Evolutionary conservation across 805 yeast genomes (phyloP), one percentile per base, ranked within the genome.

Genomic region (Naumovozyma castellii): DNA sequence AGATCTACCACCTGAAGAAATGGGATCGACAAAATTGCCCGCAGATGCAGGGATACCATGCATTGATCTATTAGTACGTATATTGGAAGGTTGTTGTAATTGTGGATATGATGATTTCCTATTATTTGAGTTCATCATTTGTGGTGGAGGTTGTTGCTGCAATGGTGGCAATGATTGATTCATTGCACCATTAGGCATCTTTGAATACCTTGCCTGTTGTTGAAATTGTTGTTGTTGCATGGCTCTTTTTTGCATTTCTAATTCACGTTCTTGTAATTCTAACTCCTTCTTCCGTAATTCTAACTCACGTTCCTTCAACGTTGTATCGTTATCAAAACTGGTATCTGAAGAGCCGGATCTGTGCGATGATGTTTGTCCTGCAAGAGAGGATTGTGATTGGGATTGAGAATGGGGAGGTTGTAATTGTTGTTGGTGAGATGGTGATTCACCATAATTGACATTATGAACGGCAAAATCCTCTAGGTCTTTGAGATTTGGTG

Each of bases 191-290:
- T 29, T 12, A 9, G 13, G 14, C 32, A 12, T 29, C 5, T 9
- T 12, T 8, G 32, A 29, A 29, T 29, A 29, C 13, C 32, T 29
- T 30, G 27, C 40, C 10, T 36, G 47, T 35, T 42, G 50, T 31
- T n/a, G n/a, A n/a, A n/a, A n/a, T 32, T 40, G 33, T 15, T 46
- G 51, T 33, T 49, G 50, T 39, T 53, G 54, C 12, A 54, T 50
- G 4, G 61, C 50, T 20, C 52, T 48, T 43, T 49, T 58, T 47
- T 57, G 57, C 5, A 56, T 46, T 20, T 56, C 59, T 20, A 56
- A 35, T 44, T 61, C 64, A 8, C 59, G 50, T 42, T 61, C 65
- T 49, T 60, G 61, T 44, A 61, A 43, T 19, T 59, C 59, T 35
- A 61, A 38, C 41, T 61, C 66, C 39, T 53, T 58, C 30, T 48